These are phyloP conservation scores for Kodamaea suecica DNA, from an alignment of 1,139 yeast genomes.

Conservation along the genomic window DNA sequence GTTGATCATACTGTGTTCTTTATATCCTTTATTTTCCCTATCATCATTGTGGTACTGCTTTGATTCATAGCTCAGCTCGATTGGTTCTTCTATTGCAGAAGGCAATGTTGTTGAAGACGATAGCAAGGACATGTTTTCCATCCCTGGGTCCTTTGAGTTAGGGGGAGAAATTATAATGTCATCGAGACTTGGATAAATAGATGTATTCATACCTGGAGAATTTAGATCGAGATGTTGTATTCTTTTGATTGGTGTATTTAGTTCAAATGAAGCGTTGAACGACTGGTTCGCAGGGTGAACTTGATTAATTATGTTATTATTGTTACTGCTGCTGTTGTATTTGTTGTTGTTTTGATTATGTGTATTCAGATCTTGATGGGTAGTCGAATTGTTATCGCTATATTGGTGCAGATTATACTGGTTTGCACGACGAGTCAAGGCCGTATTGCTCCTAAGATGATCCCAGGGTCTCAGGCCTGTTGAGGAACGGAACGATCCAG, in stretches of 20 bases:
- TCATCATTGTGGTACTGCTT: background rate
- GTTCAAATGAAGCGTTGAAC: slow-evolving; percentile 16
- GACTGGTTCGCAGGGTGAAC: slow-evolving; percentile 6
- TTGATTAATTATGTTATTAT: background rate
- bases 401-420: background rate
- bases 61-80: background rate
- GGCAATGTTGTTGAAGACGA: slow-evolving; percentile 4
- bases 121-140: background rate
- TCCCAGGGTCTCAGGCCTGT: background rate
- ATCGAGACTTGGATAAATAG: slow-evolving; percentile 19
- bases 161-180: slow-evolving; percentile 9
- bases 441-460: background rate
- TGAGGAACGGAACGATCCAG: slow-evolving; percentile 1
- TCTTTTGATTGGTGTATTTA: slow-evolving; percentile 42
- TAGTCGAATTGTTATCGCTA: background rate
- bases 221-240: slow-evolving; percentile 32
- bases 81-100: slow-evolving; percentile 2
- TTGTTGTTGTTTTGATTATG: too few relatives aligned
- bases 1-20: slow-evolving; percentile 7
- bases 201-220: slow-evolving; percentile 27
- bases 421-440: background rate
- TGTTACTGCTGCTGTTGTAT: too few relatives aligned
- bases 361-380: background rate
- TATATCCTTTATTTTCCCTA: background rate
- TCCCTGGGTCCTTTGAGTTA: slow-evolving; percentile 1